Evolutionary conservation across 192 early-diverging fungal species (phyloP), one percentile per base, ranked within the genome.

Genomic region (Umbelopsis vinacea): DNA sequence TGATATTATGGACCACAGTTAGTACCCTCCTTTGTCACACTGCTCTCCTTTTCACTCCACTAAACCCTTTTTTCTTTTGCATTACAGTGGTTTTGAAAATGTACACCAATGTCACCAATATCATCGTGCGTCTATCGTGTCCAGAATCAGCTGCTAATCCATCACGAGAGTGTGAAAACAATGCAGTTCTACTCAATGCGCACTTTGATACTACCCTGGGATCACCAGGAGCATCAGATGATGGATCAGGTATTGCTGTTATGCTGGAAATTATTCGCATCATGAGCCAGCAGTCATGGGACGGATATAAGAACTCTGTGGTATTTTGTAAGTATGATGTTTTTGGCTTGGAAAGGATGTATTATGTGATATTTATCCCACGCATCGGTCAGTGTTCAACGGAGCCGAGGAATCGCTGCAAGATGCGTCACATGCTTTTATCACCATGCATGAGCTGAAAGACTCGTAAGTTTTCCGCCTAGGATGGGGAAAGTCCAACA

Each of bases 351-450:
- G 11, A 43, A 17, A 14, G 11, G 26, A 37, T 35, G 0, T 37
- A 12, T 63, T 4, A 37, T 38, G 3, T 29, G 26, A 15, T 63
- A 63, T 5, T 35, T 35, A 15, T 9, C 15, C 3, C 43, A 45
- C 40, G 45, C 74, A 84, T 48, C 38, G 33, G 40, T 50, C 53
- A 86, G 85, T 93, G 71, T 92, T 89, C 73, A 93, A 93, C 63
- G 92, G 92, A 29, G 92, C 90, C 6, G 92, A 93, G 72, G 92
- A 93, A 74, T 84, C 88, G 0, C 72, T 92, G 10, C 90, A 93
- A 66, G 92, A 93, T 81, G 92, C 88, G 6, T 87, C 89, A 9
- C 90, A 92, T 68, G 88, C 86, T 6, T 93, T 93, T 73, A 88
- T 92, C 55, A 89, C 85, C 0, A 82, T 75, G 71, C 87, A 89